Evolutionary conservation across 2,329 filamentous ascomycete species (phyloP).

Genomic region (Herpomyces periplanetae): DNA sequence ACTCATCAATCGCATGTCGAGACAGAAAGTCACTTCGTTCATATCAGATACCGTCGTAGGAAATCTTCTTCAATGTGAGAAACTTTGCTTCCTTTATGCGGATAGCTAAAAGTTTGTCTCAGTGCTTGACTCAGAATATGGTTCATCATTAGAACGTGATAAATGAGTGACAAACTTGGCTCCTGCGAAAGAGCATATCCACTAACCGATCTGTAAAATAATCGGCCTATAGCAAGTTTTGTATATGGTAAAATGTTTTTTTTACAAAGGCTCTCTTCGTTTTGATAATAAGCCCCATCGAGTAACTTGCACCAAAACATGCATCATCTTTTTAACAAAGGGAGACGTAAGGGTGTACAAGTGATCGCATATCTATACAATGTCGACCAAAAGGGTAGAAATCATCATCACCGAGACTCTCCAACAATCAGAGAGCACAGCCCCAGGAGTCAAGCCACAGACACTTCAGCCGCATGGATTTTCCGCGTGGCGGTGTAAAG

Average conservation of each 20-base stretch:
- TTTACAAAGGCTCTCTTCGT: conserved; percentile 50
- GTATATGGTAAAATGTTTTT: conserved; percentile 9
- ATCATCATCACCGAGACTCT: no score
- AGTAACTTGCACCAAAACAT: conserved; percentile 26
- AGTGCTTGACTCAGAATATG: conserved; percentile 97
- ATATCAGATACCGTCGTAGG: conserved; percentile 12
- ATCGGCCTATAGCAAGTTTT: conserved; percentile 8
- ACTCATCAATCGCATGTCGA: no score
- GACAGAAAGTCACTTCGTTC: no score
- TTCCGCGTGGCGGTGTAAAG: no score
- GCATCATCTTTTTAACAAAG: conserved; percentile 5
- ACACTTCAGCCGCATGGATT: no score
- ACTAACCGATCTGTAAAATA: conserved; percentile 9
- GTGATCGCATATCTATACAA: conserved; percentile 98
- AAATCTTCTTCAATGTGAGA: conserved; percentile 8
- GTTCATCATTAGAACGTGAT: conserved; percentile 34
- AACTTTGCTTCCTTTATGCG: conserved; percentile 8
- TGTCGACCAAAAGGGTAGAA: conserved; percentile 46
- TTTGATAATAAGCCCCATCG: conserved; percentile 99
- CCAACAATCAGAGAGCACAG: no score
- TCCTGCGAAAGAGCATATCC: conserved; percentile 23
- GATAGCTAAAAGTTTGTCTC: conserved; percentile 16
- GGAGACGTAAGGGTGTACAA: conserved; percentile 7
- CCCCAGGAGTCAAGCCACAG: no score
- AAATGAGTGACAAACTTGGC: conserved; percentile 13